phyloP scores from a whole-genome alignment of 2,329 filamentous ascomycete genomes.

The Alternaria dauci region DNA sequence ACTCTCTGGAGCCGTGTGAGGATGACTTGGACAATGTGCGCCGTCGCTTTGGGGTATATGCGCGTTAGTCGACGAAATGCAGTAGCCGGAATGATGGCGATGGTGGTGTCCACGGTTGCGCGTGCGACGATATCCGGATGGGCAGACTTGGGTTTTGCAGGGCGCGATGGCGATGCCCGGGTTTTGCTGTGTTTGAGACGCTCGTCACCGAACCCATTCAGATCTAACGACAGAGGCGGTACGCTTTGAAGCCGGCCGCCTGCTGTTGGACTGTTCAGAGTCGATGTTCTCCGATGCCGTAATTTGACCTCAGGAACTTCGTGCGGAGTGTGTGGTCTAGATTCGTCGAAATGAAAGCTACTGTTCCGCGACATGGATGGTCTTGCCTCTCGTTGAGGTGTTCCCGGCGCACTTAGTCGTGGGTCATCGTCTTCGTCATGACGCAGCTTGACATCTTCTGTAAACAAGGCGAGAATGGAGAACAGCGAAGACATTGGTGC shows the following conservation, averaged over 20 bases:
- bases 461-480: slow-evolving; percentile 95
- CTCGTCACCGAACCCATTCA: slow-evolving; percentile 33
- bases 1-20: slow-evolving; percentile 92
- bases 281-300: slow-evolving; percentile 41
- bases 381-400: slow-evolving; percentile 30
- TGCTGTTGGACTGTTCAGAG: slow-evolving; percentile 47
- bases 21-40: slow-evolving; percentile 98
- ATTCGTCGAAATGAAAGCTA: slow-evolving; percentile 45
- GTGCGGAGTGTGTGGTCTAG: slow-evolving; percentile 42
- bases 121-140: slow-evolving; percentile 98
- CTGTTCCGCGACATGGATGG: slow-evolving; percentile 38
- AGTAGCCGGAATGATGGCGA: slow-evolving; percentile 96
- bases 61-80: slow-evolving; percentile 92
- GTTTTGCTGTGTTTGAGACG: slow-evolving; percentile 33
- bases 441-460: slow-evolving; percentile 86
- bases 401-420: slow-evolving; percentile 38
- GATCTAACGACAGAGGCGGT: slow-evolving; percentile 77
- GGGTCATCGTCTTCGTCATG: slow-evolving; percentile 72
- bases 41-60: slow-evolving; percentile 93
- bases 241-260: slow-evolving; percentile 63
- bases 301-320: slow-evolving; percentile 29
- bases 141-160: slow-evolving; percentile 71
- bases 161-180: slow-evolving; percentile 37
- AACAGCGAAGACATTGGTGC: slow-evolving; percentile 98
- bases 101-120: slow-evolving; percentile 94